Evolutionary conservation across 1,284 basidiomycete species (phyloP), one percentile per base, ranked within the genome.

Genomic region (Peniophora sp.): DNA sequence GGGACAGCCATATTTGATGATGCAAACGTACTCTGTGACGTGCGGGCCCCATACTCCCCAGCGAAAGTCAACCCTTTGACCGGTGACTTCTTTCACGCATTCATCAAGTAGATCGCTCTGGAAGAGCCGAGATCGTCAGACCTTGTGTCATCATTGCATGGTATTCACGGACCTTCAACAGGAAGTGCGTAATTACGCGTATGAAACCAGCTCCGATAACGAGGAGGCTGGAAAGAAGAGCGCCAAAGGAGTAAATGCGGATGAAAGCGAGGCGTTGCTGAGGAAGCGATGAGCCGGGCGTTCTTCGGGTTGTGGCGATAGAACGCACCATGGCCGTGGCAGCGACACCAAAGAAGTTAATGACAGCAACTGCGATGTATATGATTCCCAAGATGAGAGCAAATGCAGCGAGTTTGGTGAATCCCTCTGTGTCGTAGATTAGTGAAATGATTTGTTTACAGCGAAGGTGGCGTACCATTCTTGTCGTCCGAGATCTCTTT

Each of bases 151-250:
- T 32, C 12, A 12, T 32, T 32, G 10, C 8, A 34, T 14, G 61
- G 54, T 15, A 34, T 58, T 62, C 37, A 50, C 65, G 3, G 52
- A 75, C 82, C 77, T 91, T 87, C 61, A 76, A 72, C 1, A 70
- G 67, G 63, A 88, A 90, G 60, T 91, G 88, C 1, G 78, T 66
- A 6, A 88, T 64, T 8, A 81, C 69, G 15, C 75, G 69, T 48
- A 87, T 59, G 49, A 88, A 65, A 5, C 77, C 79, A 1, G 76
- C 68, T 0, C 65, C 83, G 10, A 76, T 58, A 22, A 84, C 71
- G 0, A 83, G 58, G 34, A 83, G 58, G 18, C 78, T 66, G 6
- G 75, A 76, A 3, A 78, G 56, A 5, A 76, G 67, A 2, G 79
- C 78, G 18, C 80, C 57, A 47, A 77, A 69, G 0, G 80, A 72